These are phyloP conservation scores for Thelonectria olida DNA, from an alignment of 2,329 filamentous ascomycete species.

Conservation along the genomic window DNA sequence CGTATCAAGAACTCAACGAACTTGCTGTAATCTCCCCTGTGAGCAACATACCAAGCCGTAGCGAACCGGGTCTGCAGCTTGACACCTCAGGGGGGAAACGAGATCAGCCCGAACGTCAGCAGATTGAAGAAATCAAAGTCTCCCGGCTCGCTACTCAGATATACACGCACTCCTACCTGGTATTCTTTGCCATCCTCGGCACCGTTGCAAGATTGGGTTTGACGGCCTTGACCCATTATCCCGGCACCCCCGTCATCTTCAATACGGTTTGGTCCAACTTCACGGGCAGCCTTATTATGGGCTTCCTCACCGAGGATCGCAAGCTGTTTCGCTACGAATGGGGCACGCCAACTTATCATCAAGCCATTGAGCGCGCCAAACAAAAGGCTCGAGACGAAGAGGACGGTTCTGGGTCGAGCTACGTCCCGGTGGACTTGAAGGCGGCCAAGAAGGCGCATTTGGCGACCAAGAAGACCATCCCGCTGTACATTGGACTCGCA, in stretches of 20 bases:
- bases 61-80: neutral
- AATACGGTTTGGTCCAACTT: slow-evolving; percentile 90
- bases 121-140: slow-evolving; percentile 34
- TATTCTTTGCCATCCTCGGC: slow-evolving; percentile 86
- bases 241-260: slow-evolving; percentile 78
- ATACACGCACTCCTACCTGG: slow-evolving; percentile 82
- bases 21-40: slow-evolving; percentile 30
- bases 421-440: slow-evolving; percentile 46
- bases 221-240: slow-evolving; percentile 81
- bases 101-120: slow-evolving; percentile 23
- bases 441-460: slow-evolving; percentile 66
- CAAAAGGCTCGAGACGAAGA: slow-evolving; percentile 50
- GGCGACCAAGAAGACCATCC: slow-evolving; percentile 82
- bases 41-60: slow-evolving; percentile 2
- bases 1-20: slow-evolving; percentile 56
- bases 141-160: slow-evolving; percentile 65
- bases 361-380: slow-evolving; percentile 44
- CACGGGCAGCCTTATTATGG: slow-evolving; percentile 82
- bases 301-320: slow-evolving; percentile 83
- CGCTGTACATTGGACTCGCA: slow-evolving; percentile 85
- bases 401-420: slow-evolving; percentile 34
- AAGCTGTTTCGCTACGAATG: slow-evolving; percentile 77
- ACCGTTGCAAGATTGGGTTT: slow-evolving; percentile 85
- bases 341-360: slow-evolving; percentile 57
- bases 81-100: neutral